Conservation (phyloP, 2,329 filamentous ascomycete species). For the Aspergillus transmontanensis region DNA sequence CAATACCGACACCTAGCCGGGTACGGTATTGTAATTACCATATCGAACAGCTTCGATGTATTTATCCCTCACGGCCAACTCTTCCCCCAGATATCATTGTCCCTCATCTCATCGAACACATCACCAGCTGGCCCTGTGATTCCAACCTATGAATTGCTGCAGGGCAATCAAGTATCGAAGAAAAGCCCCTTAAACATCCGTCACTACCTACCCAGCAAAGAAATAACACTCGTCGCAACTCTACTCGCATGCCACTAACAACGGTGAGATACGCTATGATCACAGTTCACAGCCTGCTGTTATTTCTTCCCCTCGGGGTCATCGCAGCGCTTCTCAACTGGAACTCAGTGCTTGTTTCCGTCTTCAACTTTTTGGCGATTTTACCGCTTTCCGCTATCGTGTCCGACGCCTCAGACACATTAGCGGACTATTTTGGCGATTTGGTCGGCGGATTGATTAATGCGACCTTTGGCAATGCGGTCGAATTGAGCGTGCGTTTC, state of each 20-base stretch:
- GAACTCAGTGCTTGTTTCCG: constrained; percentile 66
- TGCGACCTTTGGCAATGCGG: constrained; percentile 62
- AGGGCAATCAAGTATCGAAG: neutral
- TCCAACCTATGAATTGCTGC: neutral
- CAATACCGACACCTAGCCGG: neutral
- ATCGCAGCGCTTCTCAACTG: constrained; percentile 64
- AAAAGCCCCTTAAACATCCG: neutral
- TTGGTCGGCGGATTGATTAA: constrained; percentile 60
- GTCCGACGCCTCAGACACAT: constrained; percentile 60
- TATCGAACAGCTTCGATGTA: neutral
- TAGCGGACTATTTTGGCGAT: constrained; percentile 57
- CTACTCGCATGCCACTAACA: neutral
- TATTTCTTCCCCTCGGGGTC: constrained; percentile 75
- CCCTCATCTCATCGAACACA: neutral
- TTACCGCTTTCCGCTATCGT: constrained; percentile 58
- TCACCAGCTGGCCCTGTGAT: too few species aligned
- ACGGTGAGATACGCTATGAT: neutral
- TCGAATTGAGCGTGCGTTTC: constrained; percentile 65
- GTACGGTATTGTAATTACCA: neutral
- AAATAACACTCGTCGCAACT: neutral
- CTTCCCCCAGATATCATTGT: neutral
- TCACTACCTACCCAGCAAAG: neutral
- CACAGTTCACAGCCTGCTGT: constrained; percentile 50
- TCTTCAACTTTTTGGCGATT: constrained; percentile 77
- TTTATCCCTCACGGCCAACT: neutral